These are phyloP conservation scores for Lonicera japonica DNA, from an alignment of 129 eudicot genomes.

Conservation along the genomic window DNA sequence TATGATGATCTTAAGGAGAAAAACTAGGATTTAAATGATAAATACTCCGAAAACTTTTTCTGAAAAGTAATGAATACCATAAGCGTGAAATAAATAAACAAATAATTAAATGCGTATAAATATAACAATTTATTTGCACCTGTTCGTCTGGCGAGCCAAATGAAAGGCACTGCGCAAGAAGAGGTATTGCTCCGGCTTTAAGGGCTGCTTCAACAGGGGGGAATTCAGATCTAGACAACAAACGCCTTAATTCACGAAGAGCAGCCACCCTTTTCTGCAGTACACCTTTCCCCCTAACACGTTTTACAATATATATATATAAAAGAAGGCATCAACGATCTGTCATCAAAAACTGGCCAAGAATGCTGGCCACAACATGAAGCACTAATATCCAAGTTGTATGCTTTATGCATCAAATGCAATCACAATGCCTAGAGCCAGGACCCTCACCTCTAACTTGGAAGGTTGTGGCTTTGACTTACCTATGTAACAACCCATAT, in stretches of 20 bases:
- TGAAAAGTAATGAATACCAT: no score
- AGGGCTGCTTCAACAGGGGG: conserved; percentile 97
- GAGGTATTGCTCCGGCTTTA: conserved; percentile 68
- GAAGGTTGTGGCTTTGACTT: no score
- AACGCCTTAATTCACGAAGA: conserved; percentile 76
- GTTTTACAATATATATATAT: not conserved
- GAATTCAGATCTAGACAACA: conserved; percentile 84
- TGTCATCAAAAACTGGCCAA: not conserved
- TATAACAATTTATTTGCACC: conserved; percentile 34
- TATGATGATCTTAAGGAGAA: no score
- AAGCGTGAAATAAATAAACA: no score
- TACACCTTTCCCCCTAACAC: conserved; percentile 86
- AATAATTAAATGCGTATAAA: not conserved
- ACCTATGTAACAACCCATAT: no score
- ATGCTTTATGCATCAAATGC: no score
- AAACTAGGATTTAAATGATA: no score
- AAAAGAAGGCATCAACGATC: not conserved
- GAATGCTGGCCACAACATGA: not conserved
- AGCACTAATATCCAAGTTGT: not conserved
- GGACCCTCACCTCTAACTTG: no score
- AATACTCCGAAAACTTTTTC: no score
- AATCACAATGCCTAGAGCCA: no score
- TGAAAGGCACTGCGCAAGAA: conserved; percentile 80
- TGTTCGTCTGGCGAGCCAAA: conserved; percentile 96
- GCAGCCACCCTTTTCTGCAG: conserved; percentile 63